Conservation (phyloP, 768 basidiomycete genomes). For the Pleurotus ostreatus region DNA sequence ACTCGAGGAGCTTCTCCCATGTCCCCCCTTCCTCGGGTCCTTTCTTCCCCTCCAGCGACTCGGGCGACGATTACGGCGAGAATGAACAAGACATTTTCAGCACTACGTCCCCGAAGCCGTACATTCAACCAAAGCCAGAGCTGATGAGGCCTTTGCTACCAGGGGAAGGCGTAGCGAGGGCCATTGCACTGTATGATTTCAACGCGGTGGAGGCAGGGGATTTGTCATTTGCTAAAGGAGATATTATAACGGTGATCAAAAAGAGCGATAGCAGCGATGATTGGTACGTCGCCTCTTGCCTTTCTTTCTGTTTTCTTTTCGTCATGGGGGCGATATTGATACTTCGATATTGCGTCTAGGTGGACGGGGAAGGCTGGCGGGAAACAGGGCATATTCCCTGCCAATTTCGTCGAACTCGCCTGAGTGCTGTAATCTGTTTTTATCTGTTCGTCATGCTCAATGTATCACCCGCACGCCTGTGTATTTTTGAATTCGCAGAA, state of each 20-base stretch:
- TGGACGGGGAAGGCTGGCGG: constrained; percentile 71
- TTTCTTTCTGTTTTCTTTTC: not conserved
- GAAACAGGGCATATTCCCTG: constrained; percentile 70
- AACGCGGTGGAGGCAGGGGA: constrained; percentile 74
- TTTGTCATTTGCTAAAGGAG: constrained; percentile 71
- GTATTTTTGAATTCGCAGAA: too few species aligned
- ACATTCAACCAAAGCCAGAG: constrained; percentile 46
- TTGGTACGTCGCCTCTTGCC: constrained; percentile 44
- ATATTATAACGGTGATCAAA: constrained; percentile 64
- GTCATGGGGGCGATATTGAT: not conserved
- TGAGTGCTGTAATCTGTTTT: constrained; percentile 14
- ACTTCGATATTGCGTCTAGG: constrained; percentile 31
- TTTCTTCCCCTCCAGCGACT: constrained; percentile 1
- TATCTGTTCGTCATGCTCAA: not conserved
- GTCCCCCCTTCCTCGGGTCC: constrained; percentile 9
- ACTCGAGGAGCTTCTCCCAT: not conserved
- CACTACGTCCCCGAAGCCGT: constrained; percentile 3
- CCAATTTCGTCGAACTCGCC: constrained; percentile 76
- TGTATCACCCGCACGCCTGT: not conserved
- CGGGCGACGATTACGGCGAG: not conserved
- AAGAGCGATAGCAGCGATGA: constrained; percentile 72
- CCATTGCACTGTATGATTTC: constrained; percentile 73
- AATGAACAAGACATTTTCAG: not conserved
- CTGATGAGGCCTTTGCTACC: constrained; percentile 43
- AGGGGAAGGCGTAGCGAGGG: constrained; percentile 63